Evolutionary conservation across 176 grass and related monocot species (phyloP), one percentile per base, ranked within the genome.

Genomic region (Aechmea fasciata): DNA sequence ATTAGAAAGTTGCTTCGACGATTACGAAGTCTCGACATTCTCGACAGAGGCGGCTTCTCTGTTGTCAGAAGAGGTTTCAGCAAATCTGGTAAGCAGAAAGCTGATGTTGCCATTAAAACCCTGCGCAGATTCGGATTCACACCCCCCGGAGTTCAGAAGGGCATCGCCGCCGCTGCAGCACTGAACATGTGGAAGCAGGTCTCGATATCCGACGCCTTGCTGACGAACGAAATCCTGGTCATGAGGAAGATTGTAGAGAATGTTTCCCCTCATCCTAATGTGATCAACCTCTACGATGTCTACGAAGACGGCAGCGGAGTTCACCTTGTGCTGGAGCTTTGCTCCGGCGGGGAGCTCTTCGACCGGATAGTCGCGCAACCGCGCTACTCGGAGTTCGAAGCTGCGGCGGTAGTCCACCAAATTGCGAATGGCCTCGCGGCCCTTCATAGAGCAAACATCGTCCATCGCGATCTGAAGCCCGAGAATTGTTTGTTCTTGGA

Each of bases 181-280:
- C 64, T 86, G 62, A 80, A 73, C 17, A 64, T 77, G 70, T 84
- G 81, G 88, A 91, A 87, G 65, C 81, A 91, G 70, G 71, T 82
- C 51, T 87, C 84, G 19, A 87, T 91, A 82, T 91, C 88, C 0
- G 88, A 91, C 2, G 81, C 84, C 0, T 49, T 91, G 68, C 84
- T 91, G 6, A 91, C 84, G 1, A 87, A 87, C 0, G 84, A 91
- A 67, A 87, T 91, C 2, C 81, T 87, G 7, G 88, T 91, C 47
- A 91, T 87, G 88, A 78, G 84, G 75, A 81, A 71, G 83, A 87
- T 91, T 14, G 88, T 91, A 48, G 88, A 91, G 71, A 84, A 70
- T 9, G 84, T 91, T 3, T 62, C 81, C 2, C 88, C 88, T 1
- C 84, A 91, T 68, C 81, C 70, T 2, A 87, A 91, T 64, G 84